Conservation (phyloP, 116 monocot genomes). For the Cymodocea nodosa region DNA sequence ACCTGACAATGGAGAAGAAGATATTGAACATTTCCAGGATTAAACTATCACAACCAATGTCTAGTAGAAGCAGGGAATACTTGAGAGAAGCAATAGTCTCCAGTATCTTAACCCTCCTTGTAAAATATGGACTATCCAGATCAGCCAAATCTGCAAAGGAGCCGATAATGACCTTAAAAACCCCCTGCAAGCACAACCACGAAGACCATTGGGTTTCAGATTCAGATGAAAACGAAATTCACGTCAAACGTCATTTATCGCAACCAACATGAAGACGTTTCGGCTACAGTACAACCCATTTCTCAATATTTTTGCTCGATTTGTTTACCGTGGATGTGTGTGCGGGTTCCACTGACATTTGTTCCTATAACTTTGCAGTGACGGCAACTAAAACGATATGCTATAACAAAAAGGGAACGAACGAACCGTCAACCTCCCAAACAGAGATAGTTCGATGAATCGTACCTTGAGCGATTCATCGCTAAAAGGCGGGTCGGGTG, state of each 20-base stretch:
- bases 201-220: neutral
- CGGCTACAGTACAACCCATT: neutral
- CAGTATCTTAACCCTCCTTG: constrained; percentile 69
- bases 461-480: constrained; percentile 68
- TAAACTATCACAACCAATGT: constrained; percentile 57
- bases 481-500: constrained; percentile 70
- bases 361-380: neutral
- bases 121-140: constrained; percentile 45
- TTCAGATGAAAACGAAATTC: too few relatives aligned
- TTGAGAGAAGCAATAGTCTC: constrained; percentile 57
- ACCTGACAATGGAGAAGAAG: constrained; percentile 67
- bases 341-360: neutral
- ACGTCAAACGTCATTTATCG: too few relatives aligned
- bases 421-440: too few relatives aligned
- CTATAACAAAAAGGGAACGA: too few relatives aligned
- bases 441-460: neutral
- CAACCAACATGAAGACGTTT: too few relatives aligned
- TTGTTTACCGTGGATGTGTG: neutral
- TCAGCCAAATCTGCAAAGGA: constrained; percentile 62
- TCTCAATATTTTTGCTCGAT: neutral
- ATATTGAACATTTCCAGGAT: constrained; percentile 56
- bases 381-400: too few relatives aligned
- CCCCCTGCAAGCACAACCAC: constrained; percentile 37
- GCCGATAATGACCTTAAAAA: constrained; percentile 60
- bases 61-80: constrained; percentile 66